Percentiles rank a stretch among this genome's conserved stretches.
Conservation (phyloP, 2,329 filamentous ascomycete species). For the Diaporthe sp. region DNA sequence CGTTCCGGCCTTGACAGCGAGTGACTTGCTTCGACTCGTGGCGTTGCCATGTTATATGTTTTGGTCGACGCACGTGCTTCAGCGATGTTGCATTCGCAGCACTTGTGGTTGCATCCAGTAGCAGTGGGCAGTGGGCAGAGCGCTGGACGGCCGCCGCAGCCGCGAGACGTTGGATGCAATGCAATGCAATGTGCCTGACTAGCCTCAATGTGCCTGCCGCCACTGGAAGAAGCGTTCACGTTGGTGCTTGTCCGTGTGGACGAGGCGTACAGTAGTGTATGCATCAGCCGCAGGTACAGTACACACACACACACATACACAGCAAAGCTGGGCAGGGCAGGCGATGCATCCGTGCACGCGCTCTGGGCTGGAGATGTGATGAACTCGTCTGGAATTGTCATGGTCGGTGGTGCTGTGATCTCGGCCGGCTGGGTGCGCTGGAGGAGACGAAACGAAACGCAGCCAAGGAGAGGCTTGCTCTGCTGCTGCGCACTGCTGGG, state of each 20-base stretch:
- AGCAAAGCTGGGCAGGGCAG: not conserved
- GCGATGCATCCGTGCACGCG: slow-evolving; percentile 8
- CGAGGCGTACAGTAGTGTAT: not conserved
- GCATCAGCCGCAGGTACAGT: slow-evolving; percentile 13
- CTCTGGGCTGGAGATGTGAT: slow-evolving; percentile 23
- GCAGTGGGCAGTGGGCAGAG: slow-evolving; percentile 6
- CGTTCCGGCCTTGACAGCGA: slow-evolving; percentile 13
- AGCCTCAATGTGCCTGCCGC: slow-evolving; percentile 10
- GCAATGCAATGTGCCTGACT: slow-evolving; percentile 30
- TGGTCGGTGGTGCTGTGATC: not conserved
- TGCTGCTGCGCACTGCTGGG: not conserved
- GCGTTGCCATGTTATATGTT: slow-evolving; percentile 17
- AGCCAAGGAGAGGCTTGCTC: slow-evolving; percentile 8
- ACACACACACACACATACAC: not conserved
- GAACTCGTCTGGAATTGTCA: slow-evolving; percentile 20
- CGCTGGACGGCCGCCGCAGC: slow-evolving; percentile 18
- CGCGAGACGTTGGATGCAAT: slow-evolving; percentile 24
- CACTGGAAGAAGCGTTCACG: not conserved
- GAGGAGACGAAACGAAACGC: slow-evolving; percentile 27
- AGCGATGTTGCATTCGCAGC: slow-evolving; percentile 18
- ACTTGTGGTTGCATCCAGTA: slow-evolving; percentile 20
- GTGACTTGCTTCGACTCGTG: slow-evolving; percentile 23
- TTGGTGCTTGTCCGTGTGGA: not conserved
- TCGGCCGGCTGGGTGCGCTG: slow-evolving; percentile 5
- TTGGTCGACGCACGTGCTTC: slow-evolving; percentile 24